A percentile compares a stretch with the other conserved stretches of the same genome.
Conservation (phyloP, 306 rosid species). For the Luffa aegyptiaca region DNA sequence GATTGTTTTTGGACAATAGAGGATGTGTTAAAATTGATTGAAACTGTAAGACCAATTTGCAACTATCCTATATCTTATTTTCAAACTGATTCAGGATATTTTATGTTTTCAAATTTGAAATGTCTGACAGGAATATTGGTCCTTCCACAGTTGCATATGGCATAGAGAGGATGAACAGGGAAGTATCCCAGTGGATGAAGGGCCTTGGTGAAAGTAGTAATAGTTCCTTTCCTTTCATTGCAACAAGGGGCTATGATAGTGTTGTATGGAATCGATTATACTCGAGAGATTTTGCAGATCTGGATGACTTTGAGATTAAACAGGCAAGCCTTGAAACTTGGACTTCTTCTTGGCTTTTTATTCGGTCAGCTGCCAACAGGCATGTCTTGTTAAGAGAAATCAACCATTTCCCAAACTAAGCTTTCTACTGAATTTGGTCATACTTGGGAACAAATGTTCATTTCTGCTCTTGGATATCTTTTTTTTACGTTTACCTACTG, state of each 20-base stretch:
- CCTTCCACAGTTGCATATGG: conserved; percentile 65
- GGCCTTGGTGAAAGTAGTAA: conserved; percentile 35
- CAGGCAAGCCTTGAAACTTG: conserved; percentile 38
- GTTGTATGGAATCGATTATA: conserved; percentile 94
- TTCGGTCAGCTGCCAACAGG: background rate
- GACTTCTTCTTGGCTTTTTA: background rate
- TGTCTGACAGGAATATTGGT: conserved; percentile 23
- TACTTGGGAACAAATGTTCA: background rate
- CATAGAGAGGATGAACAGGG: conserved; percentile 70
- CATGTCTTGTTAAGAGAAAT: background rate
- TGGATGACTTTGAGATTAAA: conserved; percentile 43
- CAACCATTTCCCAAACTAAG: background rate
- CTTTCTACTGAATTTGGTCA: background rate
- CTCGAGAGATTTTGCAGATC: conserved; percentile 61
- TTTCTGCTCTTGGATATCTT: background rate
- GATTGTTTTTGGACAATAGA: background rate
- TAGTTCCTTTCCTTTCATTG: conserved; percentile 55
- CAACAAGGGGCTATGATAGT: conserved; percentile 86
- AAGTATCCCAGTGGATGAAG: conserved; percentile 88
- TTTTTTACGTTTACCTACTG: background rate
- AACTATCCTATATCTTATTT: background rate
- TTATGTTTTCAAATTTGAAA: conserved; percentile 13
- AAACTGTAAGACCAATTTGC: background rate
- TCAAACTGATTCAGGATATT: conserved; percentile 11
- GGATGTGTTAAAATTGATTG: background rate